Conservation (phyloP, 345 rosid species). For the Populus tremula region DNA sequence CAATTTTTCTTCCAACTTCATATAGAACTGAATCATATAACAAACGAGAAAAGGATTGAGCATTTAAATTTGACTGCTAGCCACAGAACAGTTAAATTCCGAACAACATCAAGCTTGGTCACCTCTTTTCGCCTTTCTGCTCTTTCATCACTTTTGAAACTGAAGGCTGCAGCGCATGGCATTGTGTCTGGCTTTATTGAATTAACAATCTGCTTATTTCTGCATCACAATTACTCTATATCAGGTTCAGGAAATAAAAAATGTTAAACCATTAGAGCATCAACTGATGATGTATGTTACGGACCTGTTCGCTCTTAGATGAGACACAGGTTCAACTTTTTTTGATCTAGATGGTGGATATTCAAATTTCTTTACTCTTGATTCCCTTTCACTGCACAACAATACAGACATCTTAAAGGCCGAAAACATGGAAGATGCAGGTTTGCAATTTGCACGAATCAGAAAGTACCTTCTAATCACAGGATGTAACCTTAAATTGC, state of each 20-base stretch:
- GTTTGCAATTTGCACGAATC: constrained; percentile 10
- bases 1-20: constrained; percentile 72
- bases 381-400: constrained; percentile 43
- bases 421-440: constrained; percentile 2
- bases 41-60: constrained; percentile 6
- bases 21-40: constrained; percentile 46
- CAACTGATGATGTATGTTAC: constrained; percentile 8
- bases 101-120: constrained; percentile 17
- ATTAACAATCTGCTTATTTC: constrained; percentile 39
- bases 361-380: constrained; percentile 43
- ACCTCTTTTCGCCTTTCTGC: constrained; percentile 89
- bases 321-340: constrained; percentile 37
- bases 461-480: constrained; percentile 48
- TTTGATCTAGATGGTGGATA: constrained; percentile 35
- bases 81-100: not conserved
- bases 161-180: constrained; percentile 41
- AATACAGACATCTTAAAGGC: constrained; percentile 10
- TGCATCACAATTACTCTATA: constrained; percentile 23
- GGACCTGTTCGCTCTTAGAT: constrained; percentile 50
- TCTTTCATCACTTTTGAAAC: constrained; percentile 61
- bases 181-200: constrained; percentile 44
- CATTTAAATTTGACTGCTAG: not conserved
- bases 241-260: constrained; percentile 3
- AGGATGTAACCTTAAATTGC: constrained; percentile 31
- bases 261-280: not conserved